Base-by-base conservation (phyloP, 176 grass and related monocot genomes). In the Coix lacrymajobi region DNA sequence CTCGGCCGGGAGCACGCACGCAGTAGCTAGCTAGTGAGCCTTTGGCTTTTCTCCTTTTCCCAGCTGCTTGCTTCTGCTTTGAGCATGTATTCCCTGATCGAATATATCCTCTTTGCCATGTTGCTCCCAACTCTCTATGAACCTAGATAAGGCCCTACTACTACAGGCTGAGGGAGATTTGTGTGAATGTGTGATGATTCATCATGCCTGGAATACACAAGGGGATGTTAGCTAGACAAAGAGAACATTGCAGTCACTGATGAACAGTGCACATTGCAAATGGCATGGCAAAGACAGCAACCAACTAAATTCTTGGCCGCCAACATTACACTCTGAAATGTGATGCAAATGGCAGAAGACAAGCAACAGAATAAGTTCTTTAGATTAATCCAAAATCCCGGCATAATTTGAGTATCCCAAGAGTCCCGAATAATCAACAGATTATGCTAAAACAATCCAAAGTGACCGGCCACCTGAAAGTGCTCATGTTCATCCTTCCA, bases 1-100 rank as follows among this genome's bases (percentile, higher is more conserved):
- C 39, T 49, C 46, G 46, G 46, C 46, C 5, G 46, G 46, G 16
- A 71, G 39, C 68, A 28, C 24, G 11, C 4, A 12, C n/a, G 51
- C 51, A 54, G 20, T 57, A 57, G 52, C 22, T 58, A 58, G 8
- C 20, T n/a, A 58, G 54, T 24, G 7, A 57, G 54, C 56, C 9
- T 44, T 57, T 71, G 68, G 39, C 68, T 71, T 41, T 71, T 41
- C 68, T 71, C 2, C n/a, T 45, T 71, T 71, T 45, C 68, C 68
- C 39, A 44, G 24, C 66, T 40, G 22, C 34, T 69, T 24, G 66
- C 39, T 71, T 29, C 26, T 62, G 58, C 58, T 62, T 72, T 72
- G 40, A 17, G 41, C 69, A 72, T 72, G 15, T 28, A 15, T 14
- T 19, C 25, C 41, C 69, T 8, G 60, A 29, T 30, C 12, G 26